Conservation (phyloP, 176 grass and related monocot genomes). For the Eleusine indica region DNA sequence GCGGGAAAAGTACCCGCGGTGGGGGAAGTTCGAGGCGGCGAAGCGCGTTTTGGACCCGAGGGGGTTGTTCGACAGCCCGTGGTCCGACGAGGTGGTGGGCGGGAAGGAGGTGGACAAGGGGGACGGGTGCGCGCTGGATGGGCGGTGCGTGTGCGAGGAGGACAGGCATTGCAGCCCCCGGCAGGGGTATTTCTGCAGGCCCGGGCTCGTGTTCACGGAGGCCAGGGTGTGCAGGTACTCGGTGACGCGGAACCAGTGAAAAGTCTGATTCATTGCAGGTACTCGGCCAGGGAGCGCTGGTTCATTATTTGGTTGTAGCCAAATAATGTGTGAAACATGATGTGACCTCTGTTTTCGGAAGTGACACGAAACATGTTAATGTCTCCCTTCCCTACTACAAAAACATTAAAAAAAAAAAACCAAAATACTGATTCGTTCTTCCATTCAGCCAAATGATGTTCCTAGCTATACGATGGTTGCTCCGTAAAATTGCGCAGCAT, state of each 20-base stretch:
- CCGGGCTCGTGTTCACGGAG: conserved; percentile 69
- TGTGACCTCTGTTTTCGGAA: too few relatives aligned
- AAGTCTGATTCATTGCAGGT: background rate
- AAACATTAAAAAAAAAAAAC: too few relatives aligned
- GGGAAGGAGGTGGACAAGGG: background rate
- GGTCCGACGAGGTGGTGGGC: conserved; percentile 55
- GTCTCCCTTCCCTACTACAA: too few relatives aligned
- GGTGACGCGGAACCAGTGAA: conserved; percentile 14
- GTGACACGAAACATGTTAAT: too few relatives aligned
- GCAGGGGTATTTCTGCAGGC: conserved; percentile 62
- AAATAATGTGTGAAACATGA: background rate
- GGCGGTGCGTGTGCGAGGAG: conserved; percentile 68
- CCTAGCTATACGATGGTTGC: too few relatives aligned
- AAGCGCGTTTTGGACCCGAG: conserved; percentile 57
- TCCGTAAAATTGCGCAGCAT: too few relatives aligned
- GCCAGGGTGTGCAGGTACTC: conserved; percentile 76
- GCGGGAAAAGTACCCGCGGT: conserved; percentile 59
- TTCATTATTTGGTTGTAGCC: conserved; percentile 4
- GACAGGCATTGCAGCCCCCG: conserved; percentile 77
- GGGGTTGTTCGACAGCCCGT: conserved; percentile 70
- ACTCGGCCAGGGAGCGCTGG: too few relatives aligned
- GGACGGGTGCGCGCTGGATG: conserved; percentile 81
- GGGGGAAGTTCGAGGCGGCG: conserved; percentile 46
- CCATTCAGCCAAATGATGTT: too few relatives aligned
- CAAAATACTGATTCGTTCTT: too few relatives aligned